Base-by-base conservation (phyloP, 306 rosid genomes). In the Nissolia schottii region DNA sequence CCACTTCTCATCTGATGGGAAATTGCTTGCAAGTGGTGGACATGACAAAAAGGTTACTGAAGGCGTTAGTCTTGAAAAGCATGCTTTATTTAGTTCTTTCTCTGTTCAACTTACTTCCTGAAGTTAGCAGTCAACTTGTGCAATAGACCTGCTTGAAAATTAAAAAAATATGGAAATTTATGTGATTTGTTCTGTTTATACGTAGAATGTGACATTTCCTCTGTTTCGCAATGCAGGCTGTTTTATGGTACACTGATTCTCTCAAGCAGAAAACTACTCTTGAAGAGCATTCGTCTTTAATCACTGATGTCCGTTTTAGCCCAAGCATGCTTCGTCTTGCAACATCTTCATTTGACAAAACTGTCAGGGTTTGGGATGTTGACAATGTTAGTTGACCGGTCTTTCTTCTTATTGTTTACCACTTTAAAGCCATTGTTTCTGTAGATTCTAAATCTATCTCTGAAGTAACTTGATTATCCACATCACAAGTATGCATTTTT, bases 301-400 rank as follows among this genome's bases (percentile, higher is more conserved):
- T 94, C 56, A 91, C 97, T 5, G 99, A 94, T 86, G 96, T 94
- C 61, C 97, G 99, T 64, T 94, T 94, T 65, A 91, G 99, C 80
- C 95, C 97, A n/a, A 94, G 90, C 90, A 81, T 84, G 87, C 82
- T 92, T 20, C 99, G 93, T 15, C 93, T 94, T 41, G 99, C 99
- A 61, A 94, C 99, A 49, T 91, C 97, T 79, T 94, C 99, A 31
- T 91, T 91, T 38, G 99, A 94, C 84, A 89, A 86, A 86, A 94
- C 97, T 62, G 99, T 94, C 80, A 73, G 97, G 74, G 99, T 94
- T 74, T 94, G 99, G 99, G 99, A 91, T 82, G 97, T 87, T 22
- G 99, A 94, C 25, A 94, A 84, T 82, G 99, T 91, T 63, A 89
- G 96, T 91, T 34, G 20, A 72, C 65, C 23, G 12, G 75, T 16